Percentiles rank a stretch among this genome's conserved stretches.
Conservation (phyloP, 257 asterid species). For the Solanum tacnaense region DNA sequence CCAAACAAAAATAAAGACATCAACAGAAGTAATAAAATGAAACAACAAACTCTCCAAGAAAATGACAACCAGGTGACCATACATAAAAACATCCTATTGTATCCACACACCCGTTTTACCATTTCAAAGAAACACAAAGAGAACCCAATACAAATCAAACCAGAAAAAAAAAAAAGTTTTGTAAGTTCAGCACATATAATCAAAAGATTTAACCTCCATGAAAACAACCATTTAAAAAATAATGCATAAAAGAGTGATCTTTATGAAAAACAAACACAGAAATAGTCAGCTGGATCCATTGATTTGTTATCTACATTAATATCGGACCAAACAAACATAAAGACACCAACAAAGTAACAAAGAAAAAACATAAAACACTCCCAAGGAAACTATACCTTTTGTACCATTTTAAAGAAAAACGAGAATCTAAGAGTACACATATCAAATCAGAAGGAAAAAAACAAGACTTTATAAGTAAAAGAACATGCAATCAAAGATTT, state of each 20-base stretch:
- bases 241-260: background rate
- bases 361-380: background rate
- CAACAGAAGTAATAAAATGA: background rate
- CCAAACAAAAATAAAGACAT: background rate
- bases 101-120: background rate
- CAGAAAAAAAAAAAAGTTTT: background rate
- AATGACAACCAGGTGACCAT: background rate
- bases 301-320: background rate
- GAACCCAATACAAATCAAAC: background rate
- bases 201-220: background rate
- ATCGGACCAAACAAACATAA: background rate
- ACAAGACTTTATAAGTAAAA: too few species aligned
- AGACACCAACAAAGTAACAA: background rate
- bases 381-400: background rate
- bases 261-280: background rate
- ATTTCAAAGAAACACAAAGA: background rate
- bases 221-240: too few species aligned
- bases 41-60: background rate
- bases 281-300: background rate
- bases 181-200: background rate
- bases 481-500: background rate
- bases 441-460: background rate
- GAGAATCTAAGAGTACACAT: background rate
- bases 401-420: background rate
- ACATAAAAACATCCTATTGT: background rate